These are phyloP conservation scores for Cordyceps tenuipes DNA, from an alignment of 2,329 filamentous ascomycete genomes.

Conservation along the genomic window DNA sequence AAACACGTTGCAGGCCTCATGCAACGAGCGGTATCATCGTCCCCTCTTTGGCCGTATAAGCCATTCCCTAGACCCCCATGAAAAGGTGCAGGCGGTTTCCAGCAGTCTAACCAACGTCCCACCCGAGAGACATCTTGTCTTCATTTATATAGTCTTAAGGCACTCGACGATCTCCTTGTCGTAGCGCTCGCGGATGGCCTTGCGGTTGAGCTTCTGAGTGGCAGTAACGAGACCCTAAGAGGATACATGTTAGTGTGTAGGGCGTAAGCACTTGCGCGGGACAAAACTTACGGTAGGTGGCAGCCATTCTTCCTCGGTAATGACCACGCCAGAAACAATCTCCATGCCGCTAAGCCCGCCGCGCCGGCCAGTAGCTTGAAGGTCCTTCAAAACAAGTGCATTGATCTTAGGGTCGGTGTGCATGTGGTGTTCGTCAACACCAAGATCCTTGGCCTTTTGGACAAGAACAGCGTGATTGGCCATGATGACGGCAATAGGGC, in stretches of 20 bases:
- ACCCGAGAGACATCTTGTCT: background rate
- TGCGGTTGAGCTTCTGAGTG: slow-evolving; percentile 54
- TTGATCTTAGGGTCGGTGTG: slow-evolving; percentile 60
- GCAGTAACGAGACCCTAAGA: slow-evolving; percentile 49
- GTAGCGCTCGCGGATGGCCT: slow-evolving; percentile 41
- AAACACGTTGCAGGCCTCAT: slow-evolving; percentile 8
- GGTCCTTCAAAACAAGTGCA: slow-evolving; percentile 53
- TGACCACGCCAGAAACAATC: slow-evolving; percentile 65
- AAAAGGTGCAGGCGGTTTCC: slow-evolving; percentile 1
- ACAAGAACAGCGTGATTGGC: slow-evolving; percentile 56
- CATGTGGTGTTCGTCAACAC: slow-evolving; percentile 59
- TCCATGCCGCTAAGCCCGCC: slow-evolving; percentile 64
- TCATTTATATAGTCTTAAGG: slow-evolving; percentile 21
- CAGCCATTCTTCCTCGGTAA: slow-evolving; percentile 83
- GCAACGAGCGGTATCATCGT: slow-evolving; percentile 16
- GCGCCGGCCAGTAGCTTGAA: slow-evolving; percentile 55
- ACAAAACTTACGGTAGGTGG: slow-evolving; percentile 64
- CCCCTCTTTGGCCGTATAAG: background rate
- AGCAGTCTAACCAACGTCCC: background rate
- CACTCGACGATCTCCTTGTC: slow-evolving; percentile 41
- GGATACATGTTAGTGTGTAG: slow-evolving; percentile 15
- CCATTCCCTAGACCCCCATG: background rate
- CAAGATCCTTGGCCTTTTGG: slow-evolving; percentile 50
- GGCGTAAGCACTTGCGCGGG: too few relatives aligned
- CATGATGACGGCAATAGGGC: slow-evolving; percentile 74